Conservation (phyloP, 352 stramenopile species). For the Globisporangium ultimum region DNA sequence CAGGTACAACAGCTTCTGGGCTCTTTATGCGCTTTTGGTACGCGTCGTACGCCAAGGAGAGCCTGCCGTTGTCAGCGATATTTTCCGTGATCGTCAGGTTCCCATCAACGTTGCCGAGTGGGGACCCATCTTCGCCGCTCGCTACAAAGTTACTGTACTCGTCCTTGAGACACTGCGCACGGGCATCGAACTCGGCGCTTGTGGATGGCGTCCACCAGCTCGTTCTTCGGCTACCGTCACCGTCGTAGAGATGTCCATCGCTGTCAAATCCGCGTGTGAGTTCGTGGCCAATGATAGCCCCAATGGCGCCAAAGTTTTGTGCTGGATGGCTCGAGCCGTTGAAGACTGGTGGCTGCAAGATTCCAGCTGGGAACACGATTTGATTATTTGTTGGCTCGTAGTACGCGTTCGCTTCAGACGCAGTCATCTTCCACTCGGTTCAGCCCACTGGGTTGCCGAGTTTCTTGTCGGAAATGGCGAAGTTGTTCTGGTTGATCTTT, state of each 20-base stretch:
- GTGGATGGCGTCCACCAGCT: conserved; percentile 90
- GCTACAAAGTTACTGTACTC: conserved; percentile 50
- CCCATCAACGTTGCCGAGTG: conserved; percentile 52
- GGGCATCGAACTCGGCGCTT: conserved; percentile 53
- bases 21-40: conserved; percentile 32
- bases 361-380: conserved; percentile 93
- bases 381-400: conserved; percentile 68
- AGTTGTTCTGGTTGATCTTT: conserved; percentile 27
- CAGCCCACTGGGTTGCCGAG: conserved; percentile 31
- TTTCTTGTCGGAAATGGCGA: conserved; percentile 19
- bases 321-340: conserved; percentile 62
- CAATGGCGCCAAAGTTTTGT: conserved; percentile 90
- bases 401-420: conserved; percentile 89
- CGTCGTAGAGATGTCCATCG: conserved; percentile 83
- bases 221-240: conserved; percentile 77
- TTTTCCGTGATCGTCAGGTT: conserved; percentile 68
- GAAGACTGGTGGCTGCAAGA: conserved; percentile 93
- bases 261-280: conserved; percentile 94
- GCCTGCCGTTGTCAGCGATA: conserved; percentile 71
- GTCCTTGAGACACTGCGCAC: conserved; percentile 48
- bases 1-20: no score
- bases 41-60: conserved; percentile 55
- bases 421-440: conserved; percentile 55
- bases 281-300: conserved; percentile 93
- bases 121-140: conserved; percentile 20